These are phyloP conservation scores for Centella asiatica DNA, from an alignment of 129 eudicot species.

Conservation along the genomic window DNA sequence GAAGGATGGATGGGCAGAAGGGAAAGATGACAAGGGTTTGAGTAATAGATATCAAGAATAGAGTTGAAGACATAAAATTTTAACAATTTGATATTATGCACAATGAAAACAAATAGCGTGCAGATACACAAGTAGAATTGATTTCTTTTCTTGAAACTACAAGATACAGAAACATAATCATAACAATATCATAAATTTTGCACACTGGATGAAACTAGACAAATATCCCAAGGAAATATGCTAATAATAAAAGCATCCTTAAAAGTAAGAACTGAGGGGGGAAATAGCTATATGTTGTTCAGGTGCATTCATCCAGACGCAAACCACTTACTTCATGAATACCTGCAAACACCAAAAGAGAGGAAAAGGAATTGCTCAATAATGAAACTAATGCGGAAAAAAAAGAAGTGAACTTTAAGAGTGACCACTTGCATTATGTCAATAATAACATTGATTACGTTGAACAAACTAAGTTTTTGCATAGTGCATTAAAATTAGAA, in stretches of 20 bases:
- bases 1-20: too few relatives aligned
- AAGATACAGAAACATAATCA: too few relatives aligned
- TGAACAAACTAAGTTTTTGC: not conserved
- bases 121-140: too few relatives aligned
- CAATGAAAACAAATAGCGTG: too few relatives aligned
- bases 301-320: constrained; percentile 13
- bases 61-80: too few relatives aligned
- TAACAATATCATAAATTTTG: too few relatives aligned
- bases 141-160: too few relatives aligned
- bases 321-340: constrained; percentile 82
- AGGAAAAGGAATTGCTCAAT: not conserved
- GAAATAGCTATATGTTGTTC: constrained; percentile 4
- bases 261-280: too few relatives aligned
- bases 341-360: constrained; percentile 48
- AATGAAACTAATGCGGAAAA: not conserved
- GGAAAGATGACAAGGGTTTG: too few relatives aligned
- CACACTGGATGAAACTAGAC: not conserved
- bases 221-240: not conserved
- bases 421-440: not conserved
- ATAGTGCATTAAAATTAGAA: not conserved
- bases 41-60: too few relatives aligned
- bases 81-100: too few relatives aligned
- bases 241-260: not conserved
- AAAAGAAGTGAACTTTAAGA: not conserved
- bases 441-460: not conserved